phyloP scores from a whole-genome alignment of 257 asterid genomes.

The Striga asiatica region DNA sequence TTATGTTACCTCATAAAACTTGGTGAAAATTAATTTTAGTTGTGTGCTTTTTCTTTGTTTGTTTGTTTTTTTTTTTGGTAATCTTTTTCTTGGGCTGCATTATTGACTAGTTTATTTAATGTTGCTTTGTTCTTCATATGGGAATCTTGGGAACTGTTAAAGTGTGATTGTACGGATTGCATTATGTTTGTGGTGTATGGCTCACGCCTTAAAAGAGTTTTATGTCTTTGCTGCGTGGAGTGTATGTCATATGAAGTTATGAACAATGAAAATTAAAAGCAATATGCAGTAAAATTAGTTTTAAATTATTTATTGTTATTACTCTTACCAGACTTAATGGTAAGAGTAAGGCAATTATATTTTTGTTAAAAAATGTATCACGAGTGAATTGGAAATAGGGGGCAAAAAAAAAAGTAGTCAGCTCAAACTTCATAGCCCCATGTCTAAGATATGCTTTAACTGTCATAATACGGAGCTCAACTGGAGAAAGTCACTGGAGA shows the following conservation, averaged over 20 bases:
- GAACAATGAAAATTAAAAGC: neutral
- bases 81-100: conserved; percentile 8
- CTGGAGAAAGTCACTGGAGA: too few species aligned
- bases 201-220: conserved; percentile 8
- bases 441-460: too few species aligned
- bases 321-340: too few species aligned
- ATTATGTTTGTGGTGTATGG: conserved; percentile 16
- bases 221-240: neutral
- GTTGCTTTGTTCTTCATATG: neutral
- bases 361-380: too few species aligned
- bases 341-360: too few species aligned
- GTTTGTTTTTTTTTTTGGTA: neutral
- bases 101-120: neutral
- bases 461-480: too few species aligned
- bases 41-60: neutral
- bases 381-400: too few species aligned
- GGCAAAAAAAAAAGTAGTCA: too few species aligned
- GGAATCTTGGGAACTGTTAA: neutral
- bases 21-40: too few species aligned
- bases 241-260: neutral
- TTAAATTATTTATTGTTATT: too few species aligned
- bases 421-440: too few species aligned
- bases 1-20: conserved; percentile 33
- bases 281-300: too few species aligned
- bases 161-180: conserved; percentile 22